Percentiles rank a stretch among this genome's conserved stretches.
These are phyloP conservation scores for Psophocarpus tetragonolobus DNA, from an alignment of 306 rosid species.

Conservation along the genomic window DNA sequence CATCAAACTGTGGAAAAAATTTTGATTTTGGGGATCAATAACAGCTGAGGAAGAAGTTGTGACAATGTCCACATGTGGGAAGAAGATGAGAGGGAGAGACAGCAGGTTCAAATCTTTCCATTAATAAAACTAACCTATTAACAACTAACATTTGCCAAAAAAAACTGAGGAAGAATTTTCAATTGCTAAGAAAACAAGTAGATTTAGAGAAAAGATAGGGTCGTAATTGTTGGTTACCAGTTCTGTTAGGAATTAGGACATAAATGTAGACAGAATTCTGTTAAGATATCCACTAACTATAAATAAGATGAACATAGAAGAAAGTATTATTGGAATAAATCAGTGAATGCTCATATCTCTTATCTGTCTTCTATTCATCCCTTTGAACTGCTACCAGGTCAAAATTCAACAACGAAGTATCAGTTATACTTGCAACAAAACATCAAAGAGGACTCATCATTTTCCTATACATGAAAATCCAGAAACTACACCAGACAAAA, in stretches of 20 bases:
- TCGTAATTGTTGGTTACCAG: neutral
- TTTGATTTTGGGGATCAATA: too few species aligned
- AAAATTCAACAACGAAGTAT: neutral
- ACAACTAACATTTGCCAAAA: too few species aligned
- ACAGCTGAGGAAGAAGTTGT: too few species aligned
- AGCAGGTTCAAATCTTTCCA: too few species aligned
- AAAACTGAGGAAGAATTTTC: neutral
- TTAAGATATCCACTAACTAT: neutral
- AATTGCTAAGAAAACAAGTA: neutral
- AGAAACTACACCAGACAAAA: neutral
- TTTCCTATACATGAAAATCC: neutral
- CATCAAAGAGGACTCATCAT: neutral
- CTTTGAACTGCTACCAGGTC: neutral
- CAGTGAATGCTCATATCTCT: neutral
- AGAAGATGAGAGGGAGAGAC: too few species aligned
- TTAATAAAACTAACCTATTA: too few species aligned
- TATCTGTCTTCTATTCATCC: neutral
- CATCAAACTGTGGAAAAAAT: neutral
- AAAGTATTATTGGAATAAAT: neutral
- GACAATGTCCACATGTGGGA: too few species aligned
- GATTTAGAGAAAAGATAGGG: neutral
- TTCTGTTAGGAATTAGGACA: neutral
- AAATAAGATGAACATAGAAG: neutral
- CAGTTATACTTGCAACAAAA: neutral
- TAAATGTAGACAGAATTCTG: neutral